Base-by-base conservation (phyloP, 1,284 basidiomycete genomes). In the Omphalotus olearius region DNA sequence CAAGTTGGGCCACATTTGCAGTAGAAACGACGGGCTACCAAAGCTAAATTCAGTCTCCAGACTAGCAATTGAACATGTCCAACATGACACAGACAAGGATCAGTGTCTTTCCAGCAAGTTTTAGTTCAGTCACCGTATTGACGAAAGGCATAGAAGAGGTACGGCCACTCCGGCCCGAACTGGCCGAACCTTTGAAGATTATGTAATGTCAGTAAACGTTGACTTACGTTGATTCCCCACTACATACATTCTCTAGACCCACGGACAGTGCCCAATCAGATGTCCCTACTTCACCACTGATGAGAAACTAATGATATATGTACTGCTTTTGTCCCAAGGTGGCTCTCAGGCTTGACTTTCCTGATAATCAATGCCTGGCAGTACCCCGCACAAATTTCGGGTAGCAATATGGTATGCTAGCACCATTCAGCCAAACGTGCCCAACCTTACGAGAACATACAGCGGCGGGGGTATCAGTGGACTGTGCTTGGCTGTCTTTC, bases 1-100 rank as follows among this genome's bases (percentile, higher is more conserved):
- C 80, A 14, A 92, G 75, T 62, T 92, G 90, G 6, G 83, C 74
- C 36, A 92, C 77, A 69, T 91, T 92, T 42, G 85, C 90, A 20
- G 83, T 78, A 1, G 89, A 91, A 4, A 92, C 88, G 41, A 91
- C 66, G 20, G 90, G 89, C 89, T 92, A 61, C 25, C 7, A 43
- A 52, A n/a, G 37, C 30, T 53, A 33, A 59, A 45, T 50, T 57
- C n/a, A 51, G 35, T 10, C 45, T 41, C 20, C 43, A 2, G 45
- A 54, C 40, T 23, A 44, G 42, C 52, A 13, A 16, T 41, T 47
- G 35, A 40, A 43, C 44, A 40, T 36, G 43, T 2, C 25, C 20
- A 48, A 18, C 6, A 49, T 45, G 16, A 39, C 51, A 72, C 79
- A 55, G 58, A 82, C 81, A 52, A 81, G 68, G 47, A 83, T 60